Evolutionary conservation across 495 filamentous ascomycete genomes (phyloP).

Genomic region (Aspergillus cristatus): DNA sequence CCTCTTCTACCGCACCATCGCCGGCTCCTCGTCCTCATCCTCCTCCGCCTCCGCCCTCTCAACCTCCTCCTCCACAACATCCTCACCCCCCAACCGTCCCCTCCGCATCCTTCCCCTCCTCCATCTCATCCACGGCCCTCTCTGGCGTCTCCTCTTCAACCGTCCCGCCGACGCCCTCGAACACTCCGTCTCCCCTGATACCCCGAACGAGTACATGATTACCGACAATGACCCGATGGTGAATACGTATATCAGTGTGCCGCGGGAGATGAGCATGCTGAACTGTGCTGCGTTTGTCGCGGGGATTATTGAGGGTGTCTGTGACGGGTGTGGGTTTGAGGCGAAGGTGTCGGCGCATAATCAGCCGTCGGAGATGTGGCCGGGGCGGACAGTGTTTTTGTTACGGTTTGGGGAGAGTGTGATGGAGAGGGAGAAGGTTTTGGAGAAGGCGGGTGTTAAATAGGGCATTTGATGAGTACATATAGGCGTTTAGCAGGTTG

Average conservation of each 20-base stretch:
- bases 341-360: constrained; percentile 88
- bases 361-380: constrained; percentile 79
- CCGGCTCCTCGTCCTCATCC: constrained; percentile 66
- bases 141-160: constrained; percentile 88
- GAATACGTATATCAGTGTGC: constrained; percentile 85
- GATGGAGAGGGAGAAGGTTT: constrained; percentile 77
- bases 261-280: constrained; percentile 88
- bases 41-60: constrained; percentile 67
- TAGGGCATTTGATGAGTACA: constrained; percentile 10
- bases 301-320: constrained; percentile 90
- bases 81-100: constrained; percentile 63
- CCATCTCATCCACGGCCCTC: constrained; percentile 81
- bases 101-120: constrained; percentile 85
- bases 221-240: constrained; percentile 94
- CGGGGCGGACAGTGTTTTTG: constrained; percentile 88
- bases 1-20: constrained; percentile 57
- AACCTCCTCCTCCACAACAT: constrained; percentile 59
- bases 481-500: background rate
- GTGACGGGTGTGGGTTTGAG: constrained; percentile 83
- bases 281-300: constrained; percentile 96
- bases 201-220: constrained; percentile 95
- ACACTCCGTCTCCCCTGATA: constrained; percentile 67
- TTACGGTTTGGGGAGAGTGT: constrained; percentile 83
- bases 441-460: constrained; percentile 42
- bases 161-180: constrained; percentile 88